These are phyloP conservation scores for Geotrichum siamense DNA, from an alignment of 1,139 yeast genomes.

Conservation along the genomic window DNA sequence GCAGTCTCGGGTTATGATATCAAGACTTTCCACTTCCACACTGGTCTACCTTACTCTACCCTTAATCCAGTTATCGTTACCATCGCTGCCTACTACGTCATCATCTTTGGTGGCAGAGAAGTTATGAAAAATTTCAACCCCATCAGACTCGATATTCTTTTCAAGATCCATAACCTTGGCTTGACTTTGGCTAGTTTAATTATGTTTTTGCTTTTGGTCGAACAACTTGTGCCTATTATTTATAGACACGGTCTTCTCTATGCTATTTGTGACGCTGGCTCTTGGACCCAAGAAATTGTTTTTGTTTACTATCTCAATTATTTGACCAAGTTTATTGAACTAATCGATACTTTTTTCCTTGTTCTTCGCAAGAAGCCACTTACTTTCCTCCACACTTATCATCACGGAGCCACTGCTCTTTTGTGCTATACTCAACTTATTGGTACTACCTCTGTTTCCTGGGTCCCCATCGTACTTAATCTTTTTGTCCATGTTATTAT, in stretches of 20 bases:
- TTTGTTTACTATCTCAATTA: conserved; percentile 54
- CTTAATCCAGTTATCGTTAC: conserved; percentile 56
- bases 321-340: conserved; percentile 52
- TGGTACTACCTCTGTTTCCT: conserved; percentile 82
- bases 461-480: conserved; percentile 91
- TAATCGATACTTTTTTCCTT: conserved; percentile 85
- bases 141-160: conserved; percentile 61
- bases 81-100: conserved; percentile 60
- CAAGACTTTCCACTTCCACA: conserved; percentile 59
- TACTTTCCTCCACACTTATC: conserved; percentile 88
- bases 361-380: conserved; percentile 84
- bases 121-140: conserved; percentile 53
- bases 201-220: conserved; percentile 62
- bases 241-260: conserved; percentile 70
- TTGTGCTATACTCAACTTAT: conserved; percentile 89
- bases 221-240: conserved; percentile 81
- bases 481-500: conserved; percentile 91
- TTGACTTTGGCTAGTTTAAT: conserved; percentile 64
- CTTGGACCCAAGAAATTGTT: conserved; percentile 84
- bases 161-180: conserved; percentile 74
- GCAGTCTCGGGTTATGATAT: conserved; percentile 41
- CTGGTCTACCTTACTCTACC: conserved; percentile 46
- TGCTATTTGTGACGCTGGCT: conserved; percentile 71
- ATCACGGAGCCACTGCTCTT: conserved; percentile 97
- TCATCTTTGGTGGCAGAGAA: conserved; percentile 78